Percentiles rank a stretch among this genome's conserved stretches.
These are phyloP conservation scores for Lactarius pseudohatsudake DNA, from an alignment of 768 basidiomycete genomes.

Conservation along the genomic window DNA sequence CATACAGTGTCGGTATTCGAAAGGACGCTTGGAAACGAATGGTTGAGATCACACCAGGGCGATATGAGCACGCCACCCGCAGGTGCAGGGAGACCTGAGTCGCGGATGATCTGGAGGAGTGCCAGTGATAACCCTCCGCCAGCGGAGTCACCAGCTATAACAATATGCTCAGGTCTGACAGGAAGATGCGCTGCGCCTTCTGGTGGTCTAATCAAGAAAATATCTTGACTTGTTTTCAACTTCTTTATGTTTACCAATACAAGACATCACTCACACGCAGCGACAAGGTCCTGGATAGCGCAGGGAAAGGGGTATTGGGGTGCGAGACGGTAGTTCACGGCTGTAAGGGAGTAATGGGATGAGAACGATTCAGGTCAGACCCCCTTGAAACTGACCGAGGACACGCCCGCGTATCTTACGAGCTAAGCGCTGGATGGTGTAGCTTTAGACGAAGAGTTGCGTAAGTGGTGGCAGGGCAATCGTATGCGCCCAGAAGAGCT, in stretches of 20 bases:
- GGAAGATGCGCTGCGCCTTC: constrained; percentile 72
- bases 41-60: constrained; percentile 93
- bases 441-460: constrained; percentile 39
- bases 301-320: constrained; percentile 98
- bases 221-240: constrained; percentile 48
- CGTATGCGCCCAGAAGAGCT: constrained; percentile 8
- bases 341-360: constrained; percentile 37
- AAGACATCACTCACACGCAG: constrained; percentile 64
- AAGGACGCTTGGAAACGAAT: constrained; percentile 89
- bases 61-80: constrained; percentile 89
- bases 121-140: constrained; percentile 87
- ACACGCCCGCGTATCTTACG: constrained; percentile 92
- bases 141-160: constrained; percentile 90
- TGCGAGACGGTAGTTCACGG: constrained; percentile 82
- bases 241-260: not conserved
- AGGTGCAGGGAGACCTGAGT: constrained; percentile 75
- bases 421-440: constrained; percentile 79
- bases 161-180: constrained; percentile 76
- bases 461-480: not conserved
- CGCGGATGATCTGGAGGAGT: constrained; percentile 84
- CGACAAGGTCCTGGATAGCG: constrained; percentile 83
- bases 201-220: constrained; percentile 90
- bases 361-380: constrained; percentile 13
- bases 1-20: constrained; percentile 79
- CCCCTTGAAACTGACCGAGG: constrained; percentile 50